Base-by-base conservation (phyloP, 2,329 filamentous ascomycete genomes). In the Calonectria pseudoturangicola region DNA sequence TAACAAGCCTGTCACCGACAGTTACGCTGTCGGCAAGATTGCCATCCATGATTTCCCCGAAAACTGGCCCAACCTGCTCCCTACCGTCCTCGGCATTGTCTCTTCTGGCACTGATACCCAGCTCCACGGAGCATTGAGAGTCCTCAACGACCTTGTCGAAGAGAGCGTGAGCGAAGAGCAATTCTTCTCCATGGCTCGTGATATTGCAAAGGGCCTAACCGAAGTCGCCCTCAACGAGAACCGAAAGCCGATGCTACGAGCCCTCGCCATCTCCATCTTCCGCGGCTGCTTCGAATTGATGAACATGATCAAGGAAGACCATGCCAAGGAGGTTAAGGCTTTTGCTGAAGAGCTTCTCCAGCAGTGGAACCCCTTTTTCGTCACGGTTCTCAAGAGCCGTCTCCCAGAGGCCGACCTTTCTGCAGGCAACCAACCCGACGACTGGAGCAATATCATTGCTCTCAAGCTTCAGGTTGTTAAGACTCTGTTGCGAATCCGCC, bases 391-490 rank as follows among this genome's bases (percentile, higher is more conserved):
- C 82, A 95, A 97, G 84, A 88, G 91, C 33, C 89, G 90, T 60
- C 86, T 98, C 28, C 94, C 96, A 27, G 91, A 94, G 28, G 88
- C 90, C 47, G 89, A 74, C 50, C 75, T 84, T 79, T 85, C 75
- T 60, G 85, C 86, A 4, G 84, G 83, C n/a, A 77, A 79, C 28
- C 88, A 90, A 76, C 90, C 93, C 0, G 91, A 94, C 21, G 87
- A 87, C 75, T 98, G 96, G 91, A 93, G 96, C 77, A 95, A 95
- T 25, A 85, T 94, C 21, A 92, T 98, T 78, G 93, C 95, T 0
- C 88, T 99, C 79, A 98, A 98, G 86, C 87, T 98, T 15, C 97
- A 98, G 85, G 92, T 95, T n/a, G 93, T 98, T 80, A 98, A 96
- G 90, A 95, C 95, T 27, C 88, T 99, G 72, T 93, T 98, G 88